Base-by-base conservation (phyloP, 371 early-diverging fungal species). In the Ordospora pajunii region DNA sequence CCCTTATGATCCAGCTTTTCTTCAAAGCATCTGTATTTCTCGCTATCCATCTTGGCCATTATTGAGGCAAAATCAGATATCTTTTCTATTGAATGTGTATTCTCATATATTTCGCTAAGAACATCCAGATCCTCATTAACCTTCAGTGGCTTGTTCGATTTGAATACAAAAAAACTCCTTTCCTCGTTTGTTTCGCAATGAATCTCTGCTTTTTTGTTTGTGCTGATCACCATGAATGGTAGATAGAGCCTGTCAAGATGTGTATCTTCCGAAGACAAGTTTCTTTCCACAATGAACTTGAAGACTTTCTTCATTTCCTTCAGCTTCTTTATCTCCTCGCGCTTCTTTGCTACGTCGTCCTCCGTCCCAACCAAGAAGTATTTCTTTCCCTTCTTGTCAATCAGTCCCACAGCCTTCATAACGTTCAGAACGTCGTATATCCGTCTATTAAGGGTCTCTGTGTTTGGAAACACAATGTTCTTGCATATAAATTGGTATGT, bases 351-450 rank as follows among this genome's bases (percentile, higher is more conserved):
- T n/a, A 73, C 67, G n/a, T 67, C 46, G 8, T 77, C 71, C 27
- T 37, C 21, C 25, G 48, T 63, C 3, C 65, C 48, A 9, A 67
- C 53, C 19, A 82, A 22, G 40, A 46, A 75, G 50, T 79, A 82
- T 17, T 63, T 54, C 46, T 75, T 75, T 5, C 62, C 50, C 23
- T 63, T 65, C 48, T 79, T 81, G 7, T 37, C 69, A 12, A 82
- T 50, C 5, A 82, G 37, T 45, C 79, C 73, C 22, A 82, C 69
- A n/a, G 82, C 76, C 42, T 78, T 52, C 79, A 82, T 79, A 1
- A 82, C 79, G 65, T 76, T 82, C 23, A 82, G 32, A 17, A 82
- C 79, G 42, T 82, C 82, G 48, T 82, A 82, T 32, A 82, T 77
- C 37, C 82, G 37, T 46, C 82, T 67, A 21, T 67, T 54, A n/a